Evolutionary conservation across 1,139 yeast species (phyloP).

Genomic region (Debaryomyces singareniensis): DNA sequence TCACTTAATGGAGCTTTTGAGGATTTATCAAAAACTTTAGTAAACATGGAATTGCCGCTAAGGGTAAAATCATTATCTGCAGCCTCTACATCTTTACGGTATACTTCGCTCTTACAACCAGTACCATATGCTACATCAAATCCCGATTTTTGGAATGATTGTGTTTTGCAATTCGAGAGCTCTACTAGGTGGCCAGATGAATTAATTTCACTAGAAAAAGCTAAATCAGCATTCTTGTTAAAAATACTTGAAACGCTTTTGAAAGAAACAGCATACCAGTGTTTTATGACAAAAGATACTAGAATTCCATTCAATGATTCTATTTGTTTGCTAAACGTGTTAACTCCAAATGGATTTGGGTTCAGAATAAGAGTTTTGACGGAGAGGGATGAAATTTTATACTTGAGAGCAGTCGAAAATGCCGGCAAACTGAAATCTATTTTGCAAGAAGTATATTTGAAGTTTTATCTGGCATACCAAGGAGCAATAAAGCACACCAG

Average conservation of each 20-base stretch:
- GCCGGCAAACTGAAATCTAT: slow-evolving; percentile 54
- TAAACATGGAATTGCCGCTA: slow-evolving; percentile 60
- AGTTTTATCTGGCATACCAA: slow-evolving; percentile 60
- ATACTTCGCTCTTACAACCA: slow-evolving; percentile 70
- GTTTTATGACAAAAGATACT: slow-evolving; percentile 58
- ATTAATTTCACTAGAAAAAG: slow-evolving; percentile 72
- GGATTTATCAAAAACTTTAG: slow-evolving; percentile 48
- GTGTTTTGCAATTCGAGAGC: slow-evolving; percentile 79
- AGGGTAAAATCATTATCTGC: slow-evolving; percentile 67
- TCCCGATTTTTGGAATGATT: slow-evolving; percentile 78
- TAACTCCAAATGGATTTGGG: slow-evolving; percentile 85
- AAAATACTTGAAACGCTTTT: slow-evolving; percentile 58
- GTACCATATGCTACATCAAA: slow-evolving; percentile 74
- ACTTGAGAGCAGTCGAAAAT: slow-evolving; percentile 62
- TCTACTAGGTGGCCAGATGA: slow-evolving; percentile 97
- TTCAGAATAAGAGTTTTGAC: slow-evolving; percentile 69
- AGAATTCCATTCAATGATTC: slow-evolving; percentile 60
- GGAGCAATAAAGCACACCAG: slow-evolving; percentile 80
- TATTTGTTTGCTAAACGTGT: slow-evolving; percentile 53
- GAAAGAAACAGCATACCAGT: slow-evolving; percentile 46
- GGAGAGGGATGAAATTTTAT: slow-evolving; percentile 74
- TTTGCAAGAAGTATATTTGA: slow-evolving; percentile 57
- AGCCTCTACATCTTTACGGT: slow-evolving; percentile 64
- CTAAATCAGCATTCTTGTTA: slow-evolving; percentile 83
- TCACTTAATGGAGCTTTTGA: slow-evolving; percentile 62